Evolutionary conservation across 2,329 filamentous ascomycete genomes (phyloP).

Genomic region (Fusarium penzigii): DNA sequence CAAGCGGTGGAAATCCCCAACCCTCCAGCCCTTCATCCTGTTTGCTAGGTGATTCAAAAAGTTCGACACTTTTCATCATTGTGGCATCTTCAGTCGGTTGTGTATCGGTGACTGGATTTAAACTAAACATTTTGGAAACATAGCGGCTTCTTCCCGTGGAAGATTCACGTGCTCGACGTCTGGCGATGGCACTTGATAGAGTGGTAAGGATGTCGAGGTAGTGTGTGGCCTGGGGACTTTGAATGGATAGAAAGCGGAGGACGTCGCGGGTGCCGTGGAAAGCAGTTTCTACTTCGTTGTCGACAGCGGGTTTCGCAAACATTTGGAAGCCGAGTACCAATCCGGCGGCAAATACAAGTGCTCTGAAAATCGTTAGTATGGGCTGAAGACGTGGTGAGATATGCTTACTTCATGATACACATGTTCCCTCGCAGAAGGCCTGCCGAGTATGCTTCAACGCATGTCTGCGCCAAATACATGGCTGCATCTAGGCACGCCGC

Average conservation of each 20-base stretch:
- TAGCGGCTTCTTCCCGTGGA: slow-evolving; percentile 24
- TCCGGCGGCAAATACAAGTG: slow-evolving; percentile 57
- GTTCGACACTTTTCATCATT: background rate
- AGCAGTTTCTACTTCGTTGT: slow-evolving; percentile 46
- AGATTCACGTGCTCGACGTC: slow-evolving; percentile 15
- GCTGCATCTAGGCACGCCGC: slow-evolving; percentile 57
- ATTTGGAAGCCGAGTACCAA: slow-evolving; percentile 58
- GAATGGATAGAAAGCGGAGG: slow-evolving; percentile 46
- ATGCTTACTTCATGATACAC: slow-evolving; percentile 58
- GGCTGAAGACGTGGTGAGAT: no score
- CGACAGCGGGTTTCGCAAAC: slow-evolving; percentile 49
- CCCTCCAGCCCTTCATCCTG: slow-evolving; percentile 10
- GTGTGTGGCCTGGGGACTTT: slow-evolving; percentile 57
- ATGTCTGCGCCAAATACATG: slow-evolving; percentile 56
- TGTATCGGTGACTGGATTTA: slow-evolving; percentile 1
- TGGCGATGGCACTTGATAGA: slow-evolving; percentile 45
- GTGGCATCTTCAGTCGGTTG: background rate
- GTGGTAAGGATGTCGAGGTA: slow-evolving; percentile 57
- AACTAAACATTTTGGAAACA: slow-evolving; percentile 23
- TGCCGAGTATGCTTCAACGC: slow-evolving; percentile 47
- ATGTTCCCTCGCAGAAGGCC: slow-evolving; percentile 53
- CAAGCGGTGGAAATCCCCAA: slow-evolving; percentile 18
- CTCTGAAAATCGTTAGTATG: slow-evolving; percentile 32
- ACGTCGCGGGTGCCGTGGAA: slow-evolving; percentile 53
- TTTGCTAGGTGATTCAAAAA: background rate